Conservation (phyloP, 441 rosid species). For the Croton laevigatus region DNA sequence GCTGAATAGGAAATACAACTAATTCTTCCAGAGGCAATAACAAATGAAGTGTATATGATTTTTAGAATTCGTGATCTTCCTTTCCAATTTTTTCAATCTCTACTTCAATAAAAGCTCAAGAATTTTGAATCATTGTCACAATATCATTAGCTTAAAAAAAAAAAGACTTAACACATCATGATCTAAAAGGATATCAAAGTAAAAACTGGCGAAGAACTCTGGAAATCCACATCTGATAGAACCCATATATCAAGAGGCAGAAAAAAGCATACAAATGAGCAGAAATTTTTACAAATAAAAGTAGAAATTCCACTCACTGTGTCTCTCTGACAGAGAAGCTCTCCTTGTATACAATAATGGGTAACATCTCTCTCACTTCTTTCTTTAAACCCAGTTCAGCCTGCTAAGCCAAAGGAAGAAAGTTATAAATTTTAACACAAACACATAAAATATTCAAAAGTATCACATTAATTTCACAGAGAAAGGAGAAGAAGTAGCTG, state of each 20-base stretch:
- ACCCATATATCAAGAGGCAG: not conserved
- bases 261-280: not conserved
- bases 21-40: not conserved
- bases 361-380: conserved; percentile 89
- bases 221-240: not conserved
- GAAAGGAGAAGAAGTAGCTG: not conserved
- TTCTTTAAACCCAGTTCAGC: conserved; percentile 74
- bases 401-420: conserved; percentile 31
- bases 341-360: conserved; percentile 69
- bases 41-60: too few species aligned
- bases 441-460: not conserved
- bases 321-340: conserved; percentile 75
- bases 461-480: not conserved
- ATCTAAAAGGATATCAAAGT: not conserved
- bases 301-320: conserved; percentile 46
- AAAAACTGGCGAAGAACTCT: not conserved
- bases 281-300: not conserved
- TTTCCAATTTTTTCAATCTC: too few species aligned
- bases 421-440: conserved; percentile 10
- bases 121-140: not conserved
- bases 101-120: not conserved
- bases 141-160: not conserved
- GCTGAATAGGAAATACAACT: not conserved
- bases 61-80: too few species aligned
- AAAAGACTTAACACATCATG: not conserved